phyloP scores from a whole-genome alignment of 1,284 basidiomycete species.

The Moniliophthora roreri region DNA sequence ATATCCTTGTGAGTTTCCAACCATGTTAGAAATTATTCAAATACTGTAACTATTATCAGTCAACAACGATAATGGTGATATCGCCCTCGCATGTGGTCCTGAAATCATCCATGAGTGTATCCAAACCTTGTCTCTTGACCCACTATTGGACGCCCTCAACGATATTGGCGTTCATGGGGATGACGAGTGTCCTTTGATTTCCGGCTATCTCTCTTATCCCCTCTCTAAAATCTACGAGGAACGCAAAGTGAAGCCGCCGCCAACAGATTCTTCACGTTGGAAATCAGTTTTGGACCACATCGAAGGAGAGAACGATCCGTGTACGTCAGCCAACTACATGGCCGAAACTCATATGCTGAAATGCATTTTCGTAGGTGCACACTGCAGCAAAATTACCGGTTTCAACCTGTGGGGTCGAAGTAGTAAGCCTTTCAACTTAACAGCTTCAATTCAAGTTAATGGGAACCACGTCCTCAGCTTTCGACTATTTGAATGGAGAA shows the following conservation, averaged over 20 bases:
- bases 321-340: conserved; percentile 17
- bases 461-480: too few species aligned
- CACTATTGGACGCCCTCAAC: neutral
- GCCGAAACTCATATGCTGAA: neutral
- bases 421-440: conserved; percentile 1
- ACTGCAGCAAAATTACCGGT: conserved; percentile 18
- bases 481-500: too few species aligned
- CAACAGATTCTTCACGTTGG: conserved; percentile 21
- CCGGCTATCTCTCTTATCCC: conserved; percentile 22
- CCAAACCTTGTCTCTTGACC: conserved; percentile 1
- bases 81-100: neutral
- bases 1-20: neutral
- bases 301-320: conserved; percentile 25
- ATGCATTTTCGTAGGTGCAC: conserved; percentile 18
- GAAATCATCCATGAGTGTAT: neutral
- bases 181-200: neutral
- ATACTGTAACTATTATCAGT: neutral
- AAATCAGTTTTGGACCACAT: conserved; percentile 28
- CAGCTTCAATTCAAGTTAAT: too few species aligned
- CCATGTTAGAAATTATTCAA: conserved; percentile 1
- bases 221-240: conserved; percentile 21
- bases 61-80: neutral
- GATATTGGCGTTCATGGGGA: neutral
- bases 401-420: conserved; percentile 16
- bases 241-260: conserved; percentile 22